Base-by-base conservation (phyloP, 164 flowering plant genomes). In the Chloranthus sessilifolius region DNA sequence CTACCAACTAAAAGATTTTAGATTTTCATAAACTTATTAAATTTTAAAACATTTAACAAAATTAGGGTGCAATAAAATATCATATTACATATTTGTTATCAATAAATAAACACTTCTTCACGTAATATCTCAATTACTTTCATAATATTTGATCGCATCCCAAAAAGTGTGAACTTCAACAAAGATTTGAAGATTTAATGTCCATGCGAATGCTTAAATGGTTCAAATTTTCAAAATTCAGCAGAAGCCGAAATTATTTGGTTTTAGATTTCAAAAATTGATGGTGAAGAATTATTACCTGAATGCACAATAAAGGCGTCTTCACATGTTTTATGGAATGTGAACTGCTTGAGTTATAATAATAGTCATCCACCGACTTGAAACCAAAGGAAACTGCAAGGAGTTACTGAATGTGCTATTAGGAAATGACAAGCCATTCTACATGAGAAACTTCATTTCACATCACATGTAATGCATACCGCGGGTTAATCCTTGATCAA, bases 301-400 rank as follows among this genome's bases (percentile, higher is more conserved):
- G 98, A 56, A 91, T 85, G 69, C 96, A 91, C 33, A 91, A 77
- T 65, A 88, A 67, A 55, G 96, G 96, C 12, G 30, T 85, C 17
- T 58, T 53, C 14, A 91, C 94, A 67, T 75, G 44, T 52, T 82
- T 79, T 57, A 91, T 75, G 28, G 76, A 67, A 50, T 79, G 74
- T 34, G 96, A 85, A 65, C 98, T 85, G 73, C 96, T 66, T 19
- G 98, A 82, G 14, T 83, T 70, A 31, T 79, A 70, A 60, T 91
- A 88, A 71, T 91, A 91, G 42, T 88, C 95, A 74, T 83, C 87
- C 41, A 73, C 96, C 15, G 98, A 81, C 66, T 83, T 78, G 75
- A 83, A 91, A 56, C 98, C 98, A 72, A 91, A 91, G 47, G 95
- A 82, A 43, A 88, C 98, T 88, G 82, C 71, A 69, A 52, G 41